Conservation (phyloP, 495 filamentous ascomycete genomes). For the Hyaloscypha finlandica region DNA sequence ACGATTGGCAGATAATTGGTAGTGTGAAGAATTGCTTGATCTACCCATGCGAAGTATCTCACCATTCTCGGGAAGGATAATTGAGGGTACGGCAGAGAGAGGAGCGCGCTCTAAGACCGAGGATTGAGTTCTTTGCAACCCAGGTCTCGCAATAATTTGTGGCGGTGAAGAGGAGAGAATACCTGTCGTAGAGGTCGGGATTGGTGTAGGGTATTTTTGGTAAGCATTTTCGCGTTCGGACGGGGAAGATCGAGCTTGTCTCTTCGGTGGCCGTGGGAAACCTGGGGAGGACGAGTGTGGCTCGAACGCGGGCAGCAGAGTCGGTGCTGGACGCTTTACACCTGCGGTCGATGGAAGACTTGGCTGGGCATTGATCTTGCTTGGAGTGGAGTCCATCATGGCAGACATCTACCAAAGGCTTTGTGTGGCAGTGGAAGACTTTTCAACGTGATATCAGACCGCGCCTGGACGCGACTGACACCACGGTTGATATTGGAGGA, state of each 20-base stretch:
- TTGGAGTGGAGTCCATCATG: slow-evolving; percentile 36
- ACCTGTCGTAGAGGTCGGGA: slow-evolving; percentile 90
- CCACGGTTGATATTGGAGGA: slow-evolving; percentile 21
- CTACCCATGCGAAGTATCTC: slow-evolving; percentile 83
- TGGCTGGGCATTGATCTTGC: slow-evolving; percentile 32
- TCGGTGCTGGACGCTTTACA: slow-evolving; percentile 75
- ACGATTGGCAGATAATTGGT: slow-evolving; percentile 87
- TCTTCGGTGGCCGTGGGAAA: slow-evolving; percentile 73
- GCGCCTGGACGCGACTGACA: slow-evolving; percentile 29
- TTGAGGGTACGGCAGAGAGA: slow-evolving; percentile 74
- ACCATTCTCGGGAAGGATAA: slow-evolving; percentile 81
- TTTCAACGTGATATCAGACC: slow-evolving; percentile 24
- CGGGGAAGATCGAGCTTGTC: slow-evolving; percentile 55
- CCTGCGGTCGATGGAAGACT: slow-evolving; percentile 55
- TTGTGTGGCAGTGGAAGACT: slow-evolving; percentile 4
- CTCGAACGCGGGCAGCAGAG: slow-evolving; percentile 91
- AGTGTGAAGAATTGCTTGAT: slow-evolving; percentile 89
- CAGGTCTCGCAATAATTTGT: slow-evolving; percentile 41
- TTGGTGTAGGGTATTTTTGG: slow-evolving; percentile 80
- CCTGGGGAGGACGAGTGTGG: slow-evolving; percentile 85
- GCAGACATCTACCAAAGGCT: slow-evolving; percentile 18
- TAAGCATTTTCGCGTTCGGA: slow-evolving; percentile 44
- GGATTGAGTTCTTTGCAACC: slow-evolving; percentile 63
- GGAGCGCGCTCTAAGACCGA: slow-evolving; percentile 79
- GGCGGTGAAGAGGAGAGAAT: slow-evolving; percentile 89